Base-by-base conservation (phyloP, 1,284 basidiomycete genomes). In the Athelia psychrophila region DNA sequence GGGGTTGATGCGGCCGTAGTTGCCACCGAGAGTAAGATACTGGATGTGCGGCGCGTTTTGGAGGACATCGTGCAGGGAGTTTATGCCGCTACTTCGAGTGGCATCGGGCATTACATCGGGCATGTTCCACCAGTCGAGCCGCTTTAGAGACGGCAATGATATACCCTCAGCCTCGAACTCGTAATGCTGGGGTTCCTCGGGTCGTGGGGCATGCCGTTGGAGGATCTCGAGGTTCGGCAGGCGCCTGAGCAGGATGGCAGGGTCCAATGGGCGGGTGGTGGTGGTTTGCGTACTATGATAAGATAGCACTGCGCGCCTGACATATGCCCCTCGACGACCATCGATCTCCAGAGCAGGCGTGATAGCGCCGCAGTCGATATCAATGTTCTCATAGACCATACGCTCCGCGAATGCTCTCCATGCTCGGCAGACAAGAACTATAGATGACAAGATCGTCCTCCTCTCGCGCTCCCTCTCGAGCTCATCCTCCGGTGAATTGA, bases 71-170 rank as follows among this genome's bases (percentile, higher is more conserved):
- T 64, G 60, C 40, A 88, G 69, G 5, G 79, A 80, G 63, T 88
- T 88, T 55, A 87, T 81, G 2, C 85, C 86, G 8, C 84, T 84
- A 13, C 80, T 73, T 50, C 79, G 75, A 24, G 83, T 76, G 25
- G 85, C 85, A n/a, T n/a, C n/a, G n/a, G n/a, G n/a, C n/a, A n/a
- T n/a, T n/a, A n/a, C n/a, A 49, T 79, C 77, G 53, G 71, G 70
- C 56, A 79, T 65, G 58, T 84, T 76, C 77, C 81, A 86, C 83
- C 85, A 88, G 50, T 88, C 85, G 36, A 88, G 71, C 19, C 83
- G 78, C 44, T 75, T 77, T 32, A 88, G 69, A n/a, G 77, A 76
- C 10, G 73, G 69, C 3, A 86, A 56, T 0, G 74, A 62, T 0
- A 81, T 64, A 47, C 56, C 68, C 20, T 70, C 70, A 3, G 76